phyloP scores from a whole-genome alignment of 2,329 filamentous ascomycete species.

The Phyllosticta capitalensis region DNA sequence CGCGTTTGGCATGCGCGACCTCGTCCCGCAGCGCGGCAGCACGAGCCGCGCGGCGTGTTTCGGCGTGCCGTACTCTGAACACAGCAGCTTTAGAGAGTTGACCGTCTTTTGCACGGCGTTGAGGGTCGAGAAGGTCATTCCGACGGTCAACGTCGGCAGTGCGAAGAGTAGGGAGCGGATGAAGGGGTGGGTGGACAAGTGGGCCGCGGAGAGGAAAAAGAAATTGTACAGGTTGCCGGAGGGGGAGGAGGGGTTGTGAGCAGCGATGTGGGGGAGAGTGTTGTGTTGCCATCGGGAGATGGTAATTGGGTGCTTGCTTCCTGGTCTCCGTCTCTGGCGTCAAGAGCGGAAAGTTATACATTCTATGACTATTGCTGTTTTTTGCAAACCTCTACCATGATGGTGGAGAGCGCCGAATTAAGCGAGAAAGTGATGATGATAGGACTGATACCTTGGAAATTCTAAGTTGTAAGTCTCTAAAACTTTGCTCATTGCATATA shows the following conservation, averaged over 20 bases:
- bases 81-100: conserved; percentile 88
- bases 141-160: conserved; percentile 79
- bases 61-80: conserved; percentile 91
- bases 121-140: conserved; percentile 80
- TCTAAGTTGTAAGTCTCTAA: too few relatives aligned
- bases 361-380: too few relatives aligned
- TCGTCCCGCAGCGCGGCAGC: conserved; percentile 74
- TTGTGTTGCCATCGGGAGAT: too few relatives aligned
- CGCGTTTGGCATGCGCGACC: conserved; percentile 59
- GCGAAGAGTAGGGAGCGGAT: conserved; percentile 55
- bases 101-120: conserved; percentile 87
- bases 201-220: conserved; percentile 53
- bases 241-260: neutral
- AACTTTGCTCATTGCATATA: too few relatives aligned
- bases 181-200: conserved; percentile 57
- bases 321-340: too few relatives aligned
- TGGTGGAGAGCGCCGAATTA: too few relatives aligned
- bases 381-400: too few relatives aligned
- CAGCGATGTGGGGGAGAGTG: neutral
- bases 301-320: too few relatives aligned
- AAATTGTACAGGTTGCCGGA: conserved; percentile 40
- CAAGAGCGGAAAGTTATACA: too few relatives aligned
- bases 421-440: too few relatives aligned
- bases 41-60: conserved; percentile 78
- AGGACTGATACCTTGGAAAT: too few relatives aligned